phyloP scores from a whole-genome alignment of 495 filamentous ascomycete species.

The Xanthoparmelia taractica region DNA sequence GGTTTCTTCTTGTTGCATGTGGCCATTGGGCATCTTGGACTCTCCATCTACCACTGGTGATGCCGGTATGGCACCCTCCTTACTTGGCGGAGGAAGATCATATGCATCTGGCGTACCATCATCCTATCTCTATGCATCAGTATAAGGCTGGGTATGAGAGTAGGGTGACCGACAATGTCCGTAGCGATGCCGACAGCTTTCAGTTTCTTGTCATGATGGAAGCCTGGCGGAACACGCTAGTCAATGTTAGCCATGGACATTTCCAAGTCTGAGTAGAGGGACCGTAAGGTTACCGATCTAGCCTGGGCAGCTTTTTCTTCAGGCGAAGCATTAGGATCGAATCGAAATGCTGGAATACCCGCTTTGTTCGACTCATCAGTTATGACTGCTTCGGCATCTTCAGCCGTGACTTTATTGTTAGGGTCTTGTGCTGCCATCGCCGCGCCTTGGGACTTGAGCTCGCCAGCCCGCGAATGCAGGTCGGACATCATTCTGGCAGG shows the following conservation, averaged over 20 bases:
- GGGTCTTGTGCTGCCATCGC: conserved; percentile 61
- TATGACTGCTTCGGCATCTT: conserved; percentile 60
- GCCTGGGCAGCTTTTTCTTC: conserved; percentile 78
- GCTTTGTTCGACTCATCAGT: conserved; percentile 67
- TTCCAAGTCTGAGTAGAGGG: neutral
- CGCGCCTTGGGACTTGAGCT: conserved; percentile 72
- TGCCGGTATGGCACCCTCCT: conserved; percentile 52
- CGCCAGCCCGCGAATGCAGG: conserved; percentile 32
- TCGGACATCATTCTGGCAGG: conserved; percentile 26
- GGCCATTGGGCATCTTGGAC: conserved; percentile 41
- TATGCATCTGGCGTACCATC: conserved; percentile 61
- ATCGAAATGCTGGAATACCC: conserved; percentile 71
- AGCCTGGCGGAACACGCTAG: conserved; percentile 53
- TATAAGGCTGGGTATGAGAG: neutral
- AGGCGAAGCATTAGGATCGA: conserved; percentile 76
- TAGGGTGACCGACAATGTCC: conserved; percentile 49
- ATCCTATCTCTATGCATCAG: conserved; percentile 39
- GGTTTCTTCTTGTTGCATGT: conserved; percentile 50
- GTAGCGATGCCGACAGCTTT: conserved; percentile 62
- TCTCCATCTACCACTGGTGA: conserved; percentile 38
- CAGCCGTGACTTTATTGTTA: conserved; percentile 56
- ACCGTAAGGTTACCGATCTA: conserved; percentile 56
- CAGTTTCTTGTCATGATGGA: conserved; percentile 57
- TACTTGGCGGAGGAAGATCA: conserved; percentile 68
- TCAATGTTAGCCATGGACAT: conserved; percentile 19